These are phyloP conservation scores for Hypoxylon rubiginosum DNA, from an alignment of 2,329 filamentous ascomycete species.

Conservation along the genomic window DNA sequence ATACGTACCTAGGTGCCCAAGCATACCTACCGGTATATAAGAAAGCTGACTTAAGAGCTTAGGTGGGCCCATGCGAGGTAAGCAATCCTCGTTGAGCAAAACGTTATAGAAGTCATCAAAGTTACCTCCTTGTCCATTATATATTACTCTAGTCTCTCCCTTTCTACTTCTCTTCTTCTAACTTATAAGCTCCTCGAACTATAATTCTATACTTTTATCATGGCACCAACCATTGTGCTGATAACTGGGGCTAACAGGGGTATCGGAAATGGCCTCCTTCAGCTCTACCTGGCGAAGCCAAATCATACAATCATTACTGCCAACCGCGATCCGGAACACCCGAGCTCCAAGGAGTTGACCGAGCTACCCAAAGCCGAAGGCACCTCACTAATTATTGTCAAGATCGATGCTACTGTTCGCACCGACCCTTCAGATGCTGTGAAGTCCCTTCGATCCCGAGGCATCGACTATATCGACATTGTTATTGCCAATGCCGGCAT, in stretches of 20 bases:
- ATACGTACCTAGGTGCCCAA: no score
- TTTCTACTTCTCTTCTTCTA: background rate
- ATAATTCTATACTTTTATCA: background rate
- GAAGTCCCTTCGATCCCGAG: conserved; percentile 47
- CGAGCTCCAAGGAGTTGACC: conserved; percentile 48
- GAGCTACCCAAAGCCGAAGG: conserved; percentile 52
- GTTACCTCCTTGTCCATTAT: background rate
- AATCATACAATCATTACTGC: conserved; percentile 66
- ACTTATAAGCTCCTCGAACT: background rate
- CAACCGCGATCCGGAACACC: conserved; percentile 51
- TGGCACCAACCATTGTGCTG: conserved; percentile 39
- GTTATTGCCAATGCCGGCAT: conserved; percentile 67
- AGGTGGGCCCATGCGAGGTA: background rate
- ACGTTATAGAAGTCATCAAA: background rate
- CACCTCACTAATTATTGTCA: conserved; percentile 57
- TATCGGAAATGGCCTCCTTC: conserved; percentile 53
- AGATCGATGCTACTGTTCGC: conserved; percentile 56
- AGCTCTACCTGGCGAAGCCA: conserved; percentile 59
- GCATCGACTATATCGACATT: conserved; percentile 60
- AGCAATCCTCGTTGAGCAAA: background rate
- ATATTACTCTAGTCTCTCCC: background rate
- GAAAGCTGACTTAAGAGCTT: background rate
- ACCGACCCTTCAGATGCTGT: conserved; percentile 53
- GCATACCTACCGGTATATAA: no score
- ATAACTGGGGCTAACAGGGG: conserved; percentile 56